phyloP scores from a whole-genome alignment of 2,329 filamentous ascomycete species.

The Aureobasidium subglaciale region DNA sequence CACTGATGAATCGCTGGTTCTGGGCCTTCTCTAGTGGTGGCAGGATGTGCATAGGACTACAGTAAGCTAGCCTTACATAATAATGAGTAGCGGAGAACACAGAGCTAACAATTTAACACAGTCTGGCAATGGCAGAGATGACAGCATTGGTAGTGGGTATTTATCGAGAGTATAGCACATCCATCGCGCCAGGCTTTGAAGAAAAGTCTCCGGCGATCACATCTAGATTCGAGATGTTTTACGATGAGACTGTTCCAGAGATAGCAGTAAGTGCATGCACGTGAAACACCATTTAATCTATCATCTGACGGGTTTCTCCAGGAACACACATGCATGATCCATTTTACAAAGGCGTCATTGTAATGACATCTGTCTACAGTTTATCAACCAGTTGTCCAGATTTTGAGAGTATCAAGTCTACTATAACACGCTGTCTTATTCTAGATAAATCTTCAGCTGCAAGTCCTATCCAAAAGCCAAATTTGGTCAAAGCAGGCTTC shows the following conservation, averaged over 20 bases:
- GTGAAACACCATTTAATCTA: background rate
- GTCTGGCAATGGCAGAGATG: conserved; percentile 47
- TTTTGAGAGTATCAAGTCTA: too few relatives aligned
- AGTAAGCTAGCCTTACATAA: conserved; percentile 9
- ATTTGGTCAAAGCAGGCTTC: too few relatives aligned
- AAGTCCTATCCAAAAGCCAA: too few relatives aligned
- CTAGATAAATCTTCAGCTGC: too few relatives aligned
- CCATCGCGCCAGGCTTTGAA: conserved; percentile 25
- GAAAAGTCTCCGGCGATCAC: conserved; percentile 34
- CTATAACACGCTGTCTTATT: too few relatives aligned
- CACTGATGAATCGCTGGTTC: conserved; percentile 39
- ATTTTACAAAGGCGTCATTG: conserved; percentile 3
- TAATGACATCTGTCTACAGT: too few relatives aligned
- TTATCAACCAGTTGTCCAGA: too few relatives aligned
- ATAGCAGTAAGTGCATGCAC: conserved; percentile 20
- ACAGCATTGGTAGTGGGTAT: conserved; percentile 39
- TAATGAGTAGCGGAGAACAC: background rate
- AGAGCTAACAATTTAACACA: conserved; percentile 18
- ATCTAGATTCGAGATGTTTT: conserved; percentile 37
- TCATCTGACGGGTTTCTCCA: background rate
- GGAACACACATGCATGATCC: conserved; percentile 16
- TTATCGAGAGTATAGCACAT: conserved; percentile 39
- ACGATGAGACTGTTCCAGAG: conserved; percentile 27
- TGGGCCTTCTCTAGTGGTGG: conserved; percentile 43
- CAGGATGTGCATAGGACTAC: conserved; percentile 41